Evolutionary conservation across 2,329 filamentous ascomycete species (phyloP).

Genomic region (Huntiella abstrusa): DNA sequence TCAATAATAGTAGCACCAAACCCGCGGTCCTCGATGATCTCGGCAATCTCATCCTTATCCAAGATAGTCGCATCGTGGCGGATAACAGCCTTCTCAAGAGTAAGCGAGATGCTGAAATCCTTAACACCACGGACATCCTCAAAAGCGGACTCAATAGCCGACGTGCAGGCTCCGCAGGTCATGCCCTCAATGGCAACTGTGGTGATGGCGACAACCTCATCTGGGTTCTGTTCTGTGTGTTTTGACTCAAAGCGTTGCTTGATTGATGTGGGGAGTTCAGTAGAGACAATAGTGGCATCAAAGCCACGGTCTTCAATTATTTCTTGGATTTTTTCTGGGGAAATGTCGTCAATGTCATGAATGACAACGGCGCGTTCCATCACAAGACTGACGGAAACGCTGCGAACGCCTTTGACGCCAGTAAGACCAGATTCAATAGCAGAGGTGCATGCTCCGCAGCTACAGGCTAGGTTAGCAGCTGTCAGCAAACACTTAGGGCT

Average conservation of each 20-base stretch:
- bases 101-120: conserved; percentile 61
- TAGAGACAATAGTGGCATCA: conserved; percentile 73
- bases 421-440: conserved; percentile 88
- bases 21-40: conserved; percentile 50
- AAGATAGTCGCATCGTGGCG: conserved; percentile 49
- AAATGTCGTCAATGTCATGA: conserved; percentile 59
- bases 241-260: conserved; percentile 17
- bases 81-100: conserved; percentile 71
- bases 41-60: conserved; percentile 33
- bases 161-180: conserved; percentile 82
- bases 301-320: conserved; percentile 87
- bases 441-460: conserved; percentile 81
- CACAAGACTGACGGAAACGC: conserved; percentile 77
- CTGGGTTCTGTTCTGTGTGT: conserved; percentile 7
- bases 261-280: conserved; percentile 45
- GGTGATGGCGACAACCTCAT: conserved; percentile 35
- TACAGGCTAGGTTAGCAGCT: background rate
- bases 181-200: conserved; percentile 69
- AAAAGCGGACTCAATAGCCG: conserved; percentile 66
- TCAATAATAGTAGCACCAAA: conserved; percentile 68
- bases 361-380: conserved; percentile 92
- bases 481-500: conserved; percentile 2
- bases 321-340: conserved; percentile 59
- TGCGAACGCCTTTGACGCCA: conserved; percentile 59
- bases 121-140: conserved; percentile 54